Evolutionary conservation across 768 basidiomycete species (phyloP), one percentile per base, ranked within the genome.

Genomic region (Auricularia cornea): DNA sequence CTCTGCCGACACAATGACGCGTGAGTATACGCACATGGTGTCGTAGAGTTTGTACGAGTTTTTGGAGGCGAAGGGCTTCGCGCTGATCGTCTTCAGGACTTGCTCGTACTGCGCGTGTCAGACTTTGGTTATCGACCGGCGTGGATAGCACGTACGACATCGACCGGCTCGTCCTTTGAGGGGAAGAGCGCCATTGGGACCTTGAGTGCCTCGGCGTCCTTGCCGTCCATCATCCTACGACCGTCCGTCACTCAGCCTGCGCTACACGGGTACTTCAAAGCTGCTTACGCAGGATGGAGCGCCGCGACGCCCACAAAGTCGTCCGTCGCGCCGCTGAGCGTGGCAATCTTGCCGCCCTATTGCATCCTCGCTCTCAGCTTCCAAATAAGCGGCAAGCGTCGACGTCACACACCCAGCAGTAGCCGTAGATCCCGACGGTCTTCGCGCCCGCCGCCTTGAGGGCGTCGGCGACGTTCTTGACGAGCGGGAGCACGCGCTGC

Each of bases 391-490:
- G 44, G 41, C 48, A 48, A 18, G 68, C n/a, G n/a, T n/a, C n/a
- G n/a, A n/a, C n/a, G n/a, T n/a, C n/a, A n/a, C 73, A 29, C 62
- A 80, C 79, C 84, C 85, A 82, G 76, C 85, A 85, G 72, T 83
- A 51, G 1, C 66, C 64, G 20, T 28, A 57, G 18, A 84, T 1
- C 75, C 81, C 82, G 44, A 84, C 76, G 28, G 77, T 77, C 35
- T 75, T 75, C 30, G 71, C 77, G 32, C 81, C 81, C 12, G 75
- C 72, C 8, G 72, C 69, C 70, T 78, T 83, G 28, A 84, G 72
- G 28, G 66, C 59, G 32, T 78, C 67, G 8, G 72, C 81, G 59
- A 84, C 80, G 3, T 74, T 70, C 29, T 68, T 68, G 12, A 84
- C 72, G 64, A 82, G 81, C 41, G 72, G 66, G 18, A 79, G 72